Conservation (phyloP, 176 grass and related monocot species). For the Leersia perrieri region DNA sequence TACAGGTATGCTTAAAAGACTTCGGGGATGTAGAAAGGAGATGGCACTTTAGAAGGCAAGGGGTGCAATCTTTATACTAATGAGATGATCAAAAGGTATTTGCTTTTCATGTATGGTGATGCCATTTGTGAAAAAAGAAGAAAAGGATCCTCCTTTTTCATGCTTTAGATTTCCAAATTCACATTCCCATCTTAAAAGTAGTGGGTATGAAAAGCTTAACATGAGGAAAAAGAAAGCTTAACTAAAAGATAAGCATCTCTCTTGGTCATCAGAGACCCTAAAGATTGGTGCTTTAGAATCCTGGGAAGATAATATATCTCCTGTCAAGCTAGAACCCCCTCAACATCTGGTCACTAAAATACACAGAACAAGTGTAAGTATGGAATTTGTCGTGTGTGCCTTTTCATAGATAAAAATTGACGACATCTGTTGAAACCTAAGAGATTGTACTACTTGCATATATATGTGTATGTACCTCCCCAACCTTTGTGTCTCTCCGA, state of each 20-base stretch:
- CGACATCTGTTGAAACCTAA: constrained; percentile 28
- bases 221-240: constrained; percentile 51
- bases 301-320: constrained; percentile 60
- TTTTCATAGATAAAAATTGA: constrained; percentile 42
- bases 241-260: constrained; percentile 65
- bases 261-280: constrained; percentile 55
- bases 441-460: not conserved
- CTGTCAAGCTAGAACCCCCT: constrained; percentile 11
- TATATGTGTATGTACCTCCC: not conserved
- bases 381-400: constrained; percentile 47
- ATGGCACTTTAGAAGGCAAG: constrained; percentile 61
- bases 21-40: constrained; percentile 56
- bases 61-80: constrained; percentile 53
- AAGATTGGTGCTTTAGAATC: constrained; percentile 79
- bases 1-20: constrained; percentile 38
- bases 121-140: constrained; percentile 58
- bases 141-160: constrained; percentile 53
- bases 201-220: constrained; percentile 66
- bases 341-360: constrained; percentile 30
- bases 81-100: constrained; percentile 56
- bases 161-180: constrained; percentile 77
- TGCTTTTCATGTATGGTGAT: constrained; percentile 80
- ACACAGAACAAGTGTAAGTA: constrained; percentile 38
- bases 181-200: constrained; percentile 69
- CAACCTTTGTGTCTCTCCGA: not conserved